phyloP scores from a whole-genome alignment of 352 stramenopile species.

The Phytopythium sindhum region DNA sequence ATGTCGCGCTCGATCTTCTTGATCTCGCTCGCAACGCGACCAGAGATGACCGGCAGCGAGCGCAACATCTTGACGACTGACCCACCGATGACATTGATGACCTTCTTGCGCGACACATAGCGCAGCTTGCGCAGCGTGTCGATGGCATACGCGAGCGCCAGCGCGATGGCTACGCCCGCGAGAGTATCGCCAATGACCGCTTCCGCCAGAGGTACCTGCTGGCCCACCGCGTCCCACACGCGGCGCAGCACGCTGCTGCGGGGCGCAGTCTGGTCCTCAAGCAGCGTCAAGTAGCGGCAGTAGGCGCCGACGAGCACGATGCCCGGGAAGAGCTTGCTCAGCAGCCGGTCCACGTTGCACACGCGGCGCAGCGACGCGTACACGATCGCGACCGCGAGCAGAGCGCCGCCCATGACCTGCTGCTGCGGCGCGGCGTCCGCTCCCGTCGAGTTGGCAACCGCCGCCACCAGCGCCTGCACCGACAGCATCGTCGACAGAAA shows the following conservation, averaged over 20 bases:
- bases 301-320: slow-evolving; percentile 45
- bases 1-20: slow-evolving; percentile 78
- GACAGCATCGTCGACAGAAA: background rate
- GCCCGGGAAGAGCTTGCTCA: slow-evolving; percentile 54
- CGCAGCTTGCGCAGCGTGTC: slow-evolving; percentile 47
- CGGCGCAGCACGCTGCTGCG: slow-evolving; percentile 28
- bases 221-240: slow-evolving; percentile 23
- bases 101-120: slow-evolving; percentile 72
- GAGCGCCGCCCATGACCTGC: slow-evolving; percentile 28
- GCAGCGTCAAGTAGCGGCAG: slow-evolving; percentile 40
- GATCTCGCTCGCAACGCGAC: slow-evolving; percentile 58
- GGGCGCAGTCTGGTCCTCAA: slow-evolving; percentile 12
- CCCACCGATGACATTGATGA: slow-evolving; percentile 71
- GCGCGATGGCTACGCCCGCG: slow-evolving; percentile 18
- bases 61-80: slow-evolving; percentile 45
- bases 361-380: slow-evolving; percentile 64
- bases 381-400: slow-evolving; percentile 32
- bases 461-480: slow-evolving; percentile 6
- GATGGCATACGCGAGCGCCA: slow-evolving; percentile 23
- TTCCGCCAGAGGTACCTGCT: slow-evolving; percentile 26
- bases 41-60: slow-evolving; percentile 53
- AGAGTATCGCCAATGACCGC: slow-evolving; percentile 37
- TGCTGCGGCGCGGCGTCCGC: slow-evolving; percentile 8
- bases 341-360: slow-evolving; percentile 65
- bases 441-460: background rate